Base-by-base conservation (phyloP, 2,329 filamentous ascomycete species). In the Coniochaeta sp. region DNA sequence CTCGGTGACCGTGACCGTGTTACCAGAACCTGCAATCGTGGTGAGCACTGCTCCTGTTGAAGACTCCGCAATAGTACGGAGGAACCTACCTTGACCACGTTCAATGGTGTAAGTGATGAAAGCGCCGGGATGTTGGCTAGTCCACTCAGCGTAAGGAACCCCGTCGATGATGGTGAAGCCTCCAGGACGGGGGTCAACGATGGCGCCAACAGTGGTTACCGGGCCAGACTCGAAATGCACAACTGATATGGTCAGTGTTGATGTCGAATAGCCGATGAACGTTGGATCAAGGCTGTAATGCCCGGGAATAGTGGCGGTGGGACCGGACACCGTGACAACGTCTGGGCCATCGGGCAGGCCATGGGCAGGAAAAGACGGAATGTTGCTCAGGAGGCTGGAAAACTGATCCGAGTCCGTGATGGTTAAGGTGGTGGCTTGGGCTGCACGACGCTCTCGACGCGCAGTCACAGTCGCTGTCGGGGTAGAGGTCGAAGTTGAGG, bases 81-180 rank as follows among this genome's bases (percentile, higher is more conserved):
- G 2, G n/a, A 24, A 47, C 42, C 5, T 22, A 47, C 42, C 42
- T 47, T 24, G 42, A 12, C 42, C 42, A 47, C 19, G 19, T 4
- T 19, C 42, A 22, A 19, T 47, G 19, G 42, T 24, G 14, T 47
- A 47, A 12, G 42, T 47, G 19, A 47, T 24, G 42, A 47, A 52
- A 6, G 26, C 47, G 4, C 24, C 24, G 17, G 47, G 47, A 28
- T 52, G 22, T 5, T 17, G 47, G 47, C 47, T 52, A n/a, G 47
- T 52, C 47, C 47, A 52, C 22, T 16, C 47, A 28, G 4, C 47
- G 47, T 52, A 52, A 17, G 47, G 47, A 30, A 56, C 12, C 30
- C 30, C 30, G 12, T 56, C 30, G 16, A 56, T 56, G 28, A 56
- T 36, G n/a, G 54, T 56, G 54, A 56, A 56, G 32, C 54, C 54